These are phyloP conservation scores for Pyrus pyrifolia DNA, from an alignment of 306 rosid genomes.

Conservation along the genomic window DNA sequence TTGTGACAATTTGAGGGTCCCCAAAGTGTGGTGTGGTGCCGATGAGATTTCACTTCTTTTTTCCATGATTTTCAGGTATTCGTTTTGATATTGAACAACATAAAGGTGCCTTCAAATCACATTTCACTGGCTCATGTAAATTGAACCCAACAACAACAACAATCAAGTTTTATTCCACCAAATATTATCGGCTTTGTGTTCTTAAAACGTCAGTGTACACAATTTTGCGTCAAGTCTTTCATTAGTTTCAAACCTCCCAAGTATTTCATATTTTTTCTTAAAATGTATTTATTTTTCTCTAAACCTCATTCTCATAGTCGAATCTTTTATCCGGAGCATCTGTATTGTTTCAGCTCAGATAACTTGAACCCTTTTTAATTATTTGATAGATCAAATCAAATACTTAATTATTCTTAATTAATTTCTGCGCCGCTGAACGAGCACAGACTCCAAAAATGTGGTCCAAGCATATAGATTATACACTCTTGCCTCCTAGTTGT, in stretches of 20 bases:
- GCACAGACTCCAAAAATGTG: slow-evolving; percentile 2
- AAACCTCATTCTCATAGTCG: too few relatives aligned
- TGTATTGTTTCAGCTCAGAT: background rate
- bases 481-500: slow-evolving; percentile 17
- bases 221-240: too few relatives aligned
- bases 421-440: background rate
- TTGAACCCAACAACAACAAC: too few relatives aligned
- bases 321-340: too few relatives aligned
- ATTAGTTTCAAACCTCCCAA: too few relatives aligned
- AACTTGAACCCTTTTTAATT: background rate
- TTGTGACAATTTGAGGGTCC: slow-evolving; percentile 23
- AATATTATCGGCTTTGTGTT: too few relatives aligned
- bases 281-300: too few relatives aligned
- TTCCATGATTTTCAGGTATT: slow-evolving; percentile 9
- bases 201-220: too few relatives aligned
- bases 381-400: background rate
- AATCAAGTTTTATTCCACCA: too few relatives aligned
- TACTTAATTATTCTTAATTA: too few relatives aligned
- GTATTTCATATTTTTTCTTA: too few relatives aligned
- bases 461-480: background rate
- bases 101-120: background rate
- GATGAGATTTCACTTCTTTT: slow-evolving; percentile 4
- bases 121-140: background rate
- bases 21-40: slow-evolving; percentile 10
- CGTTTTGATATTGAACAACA: background rate